Percentiles rank a stretch among this genome's conserved stretches.
Evolutionary conservation across 2,329 filamentous ascomycete species (phyloP).

Genomic region (Colletotrichum tofieldiae): DNA sequence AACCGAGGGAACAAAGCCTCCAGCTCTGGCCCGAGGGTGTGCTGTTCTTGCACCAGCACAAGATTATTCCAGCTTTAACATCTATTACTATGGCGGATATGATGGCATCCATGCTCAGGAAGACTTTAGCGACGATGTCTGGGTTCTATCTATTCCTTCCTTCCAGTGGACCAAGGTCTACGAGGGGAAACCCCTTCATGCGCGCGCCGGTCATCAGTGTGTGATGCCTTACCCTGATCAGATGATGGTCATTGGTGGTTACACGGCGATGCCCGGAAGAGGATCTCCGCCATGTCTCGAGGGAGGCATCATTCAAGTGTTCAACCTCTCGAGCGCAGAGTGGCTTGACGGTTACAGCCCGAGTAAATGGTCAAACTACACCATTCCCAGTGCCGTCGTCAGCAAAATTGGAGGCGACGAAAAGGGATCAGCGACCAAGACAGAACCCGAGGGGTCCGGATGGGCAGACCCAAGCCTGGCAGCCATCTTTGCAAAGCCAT

Average conservation of each 20-base stretch:
- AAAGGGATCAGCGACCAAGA: constrained; percentile 79
- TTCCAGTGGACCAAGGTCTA: constrained; percentile 81
- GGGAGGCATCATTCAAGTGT: constrained; percentile 72
- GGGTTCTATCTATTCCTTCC: constrained; percentile 84
- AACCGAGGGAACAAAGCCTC: constrained; percentile 70
- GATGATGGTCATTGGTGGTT: constrained; percentile 85
- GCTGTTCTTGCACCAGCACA: constrained; percentile 81
- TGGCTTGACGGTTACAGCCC: constrained; percentile 84
- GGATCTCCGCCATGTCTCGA: constrained; percentile 60
- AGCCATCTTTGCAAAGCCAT: constrained; percentile 68
- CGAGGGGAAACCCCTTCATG: constrained; percentile 63
- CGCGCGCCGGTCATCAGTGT: constrained; percentile 81
- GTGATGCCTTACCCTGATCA: constrained; percentile 83
- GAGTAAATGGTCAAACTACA: constrained; percentile 74
- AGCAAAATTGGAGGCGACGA: constrained; percentile 77
- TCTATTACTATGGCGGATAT: constrained; percentile 89
- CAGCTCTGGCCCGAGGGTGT: constrained; percentile 77
- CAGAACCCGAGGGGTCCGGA: constrained; percentile 71
- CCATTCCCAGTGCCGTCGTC: constrained; percentile 76
- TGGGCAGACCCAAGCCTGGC: constrained; percentile 67
- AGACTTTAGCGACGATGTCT: constrained; percentile 77
- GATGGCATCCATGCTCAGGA: constrained; percentile 61
- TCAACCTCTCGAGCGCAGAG: constrained; percentile 78
- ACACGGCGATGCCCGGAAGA: constrained; percentile 54
- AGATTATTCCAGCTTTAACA: constrained; percentile 82